Conservation (phyloP, 768 basidiomycete genomes). For the Floccularia luteovirens region DNA sequence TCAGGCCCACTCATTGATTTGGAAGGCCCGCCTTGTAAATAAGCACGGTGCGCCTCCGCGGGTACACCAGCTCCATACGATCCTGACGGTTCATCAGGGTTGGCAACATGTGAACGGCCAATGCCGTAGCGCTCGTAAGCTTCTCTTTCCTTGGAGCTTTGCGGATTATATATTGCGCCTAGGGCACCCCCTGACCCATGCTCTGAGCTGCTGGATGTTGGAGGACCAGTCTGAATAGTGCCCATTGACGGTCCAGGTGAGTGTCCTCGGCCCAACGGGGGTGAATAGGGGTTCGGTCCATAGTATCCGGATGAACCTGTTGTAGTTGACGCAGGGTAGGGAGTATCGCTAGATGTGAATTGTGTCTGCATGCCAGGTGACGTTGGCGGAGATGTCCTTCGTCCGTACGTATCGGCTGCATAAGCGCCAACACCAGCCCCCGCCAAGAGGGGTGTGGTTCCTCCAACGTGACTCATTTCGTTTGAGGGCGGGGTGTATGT, state of each 20-base stretch:
- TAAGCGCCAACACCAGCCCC: background rate
- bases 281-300: background rate
- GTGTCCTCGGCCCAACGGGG: background rate
- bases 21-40: conserved; percentile 1
- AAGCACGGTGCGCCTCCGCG: conserved; percentile 1
- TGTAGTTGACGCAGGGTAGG: background rate
- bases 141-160: conserved; percentile 1
- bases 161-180: background rate
- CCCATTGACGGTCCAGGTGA: background rate
- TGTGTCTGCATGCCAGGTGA: background rate
- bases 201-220: background rate
- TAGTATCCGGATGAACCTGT: background rate
- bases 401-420: background rate
- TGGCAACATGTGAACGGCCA: background rate
- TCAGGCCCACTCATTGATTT: background rate
- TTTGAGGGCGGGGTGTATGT: conserved; percentile 5
- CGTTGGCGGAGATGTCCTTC: background rate
- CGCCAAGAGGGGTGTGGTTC: background rate
- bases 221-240: background rate
- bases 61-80: background rate
- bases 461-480: background rate
- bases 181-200: background rate
- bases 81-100: background rate
- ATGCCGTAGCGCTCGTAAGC: conserved; percentile 2
- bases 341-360: background rate